phyloP scores from a whole-genome alignment of 139 green algal genomes.

The Gonium pectorale region DNA sequence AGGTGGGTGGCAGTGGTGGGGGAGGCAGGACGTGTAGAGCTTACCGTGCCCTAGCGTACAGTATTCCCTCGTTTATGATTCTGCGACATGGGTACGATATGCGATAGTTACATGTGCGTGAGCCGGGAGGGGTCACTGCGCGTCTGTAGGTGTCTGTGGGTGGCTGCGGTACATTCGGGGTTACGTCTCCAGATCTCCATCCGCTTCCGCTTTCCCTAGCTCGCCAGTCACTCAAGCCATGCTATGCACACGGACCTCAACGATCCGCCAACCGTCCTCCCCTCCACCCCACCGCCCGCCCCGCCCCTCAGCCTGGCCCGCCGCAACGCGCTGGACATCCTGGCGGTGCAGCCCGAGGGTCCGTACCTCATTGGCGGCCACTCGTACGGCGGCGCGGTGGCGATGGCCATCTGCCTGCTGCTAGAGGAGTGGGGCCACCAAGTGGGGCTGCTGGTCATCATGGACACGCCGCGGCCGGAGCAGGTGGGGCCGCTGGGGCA shows the following conservation, averaged over 20 bases:
- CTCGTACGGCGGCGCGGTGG: slow-evolving; percentile 87
- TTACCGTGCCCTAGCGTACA: too few relatives aligned
- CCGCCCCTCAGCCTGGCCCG: slow-evolving; percentile 61
- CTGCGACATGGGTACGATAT: too few relatives aligned
- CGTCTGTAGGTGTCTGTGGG: too few relatives aligned
- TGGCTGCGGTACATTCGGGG: too few relatives aligned
- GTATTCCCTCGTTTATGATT: too few relatives aligned
- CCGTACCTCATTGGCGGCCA: slow-evolving; percentile 91
- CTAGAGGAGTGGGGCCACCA: slow-evolving; percentile 85
- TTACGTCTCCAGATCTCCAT: too few relatives aligned
- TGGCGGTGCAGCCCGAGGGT: slow-evolving; percentile 80
- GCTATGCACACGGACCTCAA: neutral
- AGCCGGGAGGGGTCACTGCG: too few relatives aligned
- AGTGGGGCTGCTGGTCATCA: slow-evolving; percentile 86
- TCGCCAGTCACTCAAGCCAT: too few relatives aligned
- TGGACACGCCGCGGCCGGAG: slow-evolving; percentile 81
- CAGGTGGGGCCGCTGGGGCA: slow-evolving; percentile 21
- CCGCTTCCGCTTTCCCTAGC: too few relatives aligned
- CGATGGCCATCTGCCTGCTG: slow-evolving; percentile 85
- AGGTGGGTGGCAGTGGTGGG: neutral
- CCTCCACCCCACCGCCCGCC: neutral
- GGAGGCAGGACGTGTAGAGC: too few relatives aligned
- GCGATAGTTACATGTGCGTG: too few relatives aligned
- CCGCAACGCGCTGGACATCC: slow-evolving; percentile 83
- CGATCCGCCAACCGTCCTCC: neutral